Base-by-base conservation (phyloP, 1,139 yeast genomes). In the Blastobotrys serpentis region DNA sequence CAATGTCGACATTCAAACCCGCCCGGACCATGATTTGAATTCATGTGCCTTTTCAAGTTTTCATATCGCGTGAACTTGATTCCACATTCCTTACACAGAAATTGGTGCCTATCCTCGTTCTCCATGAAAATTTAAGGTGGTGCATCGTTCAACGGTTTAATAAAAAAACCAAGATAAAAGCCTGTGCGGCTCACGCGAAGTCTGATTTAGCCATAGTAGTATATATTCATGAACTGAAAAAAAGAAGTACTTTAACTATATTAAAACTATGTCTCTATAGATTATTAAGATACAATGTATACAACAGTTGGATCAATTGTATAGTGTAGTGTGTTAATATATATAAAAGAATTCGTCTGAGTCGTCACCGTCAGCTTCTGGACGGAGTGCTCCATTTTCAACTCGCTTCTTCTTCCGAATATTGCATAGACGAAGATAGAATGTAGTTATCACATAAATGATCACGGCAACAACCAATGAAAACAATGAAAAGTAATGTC, bases 401-500 rank as follows among this genome's bases (percentile, higher is more conserved):
- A 45, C 21, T 14, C 51, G 37, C 8, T 16, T 18, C n/a, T 36
- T 17, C 34, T 49, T 49, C 29, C 23, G 42, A 16, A 25, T 42
- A 42, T 51, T 51, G 14, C 38, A 45, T 14, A 13, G 16, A 26
- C 29, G 39, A 26, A 48, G 40, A 33, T 45, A 43, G 16, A 42
- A 11, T 16, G 39, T 33, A 44, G 43, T 39, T 6, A 38, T 14
- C 7, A 44, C 30, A 39, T 48, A 45, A 19, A 46, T 42, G 13
- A 46, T 23, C 4, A 43, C 30, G 14, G 50, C 55, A 4, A 51
- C 51, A 13, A 45, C 64, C 32, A 66, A 54, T 49, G 67, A 59
- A 8, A 75, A 76, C 30, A 73, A 52, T 2, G 74, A 64, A 47
- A 72, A 69, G 2, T 66, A 60, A 49, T 71, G 67, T 1, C 77